Percentiles rank a stretch among this genome's conserved stretches.
Conservation (phyloP, 768 basidiomycete species). For the Leucosporidium yakuticum region DNA sequence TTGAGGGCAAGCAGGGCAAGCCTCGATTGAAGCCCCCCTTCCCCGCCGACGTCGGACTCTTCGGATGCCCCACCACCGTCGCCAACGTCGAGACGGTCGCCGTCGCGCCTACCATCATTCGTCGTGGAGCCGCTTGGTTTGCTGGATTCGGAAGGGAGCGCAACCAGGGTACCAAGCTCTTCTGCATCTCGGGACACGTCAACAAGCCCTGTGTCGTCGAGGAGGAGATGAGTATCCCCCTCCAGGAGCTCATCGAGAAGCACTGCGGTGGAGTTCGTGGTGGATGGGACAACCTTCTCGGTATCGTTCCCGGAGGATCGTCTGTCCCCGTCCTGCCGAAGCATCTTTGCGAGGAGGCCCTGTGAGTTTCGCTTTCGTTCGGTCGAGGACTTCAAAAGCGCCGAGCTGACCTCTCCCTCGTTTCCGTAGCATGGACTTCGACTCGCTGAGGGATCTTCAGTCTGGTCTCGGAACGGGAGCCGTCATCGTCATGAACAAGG, state of each 20-base stretch:
- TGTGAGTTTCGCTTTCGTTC: constrained; percentile 53
- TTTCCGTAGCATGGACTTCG: constrained; percentile 80
- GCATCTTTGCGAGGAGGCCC: constrained; percentile 71
- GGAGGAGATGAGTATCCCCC: constrained; percentile 97
- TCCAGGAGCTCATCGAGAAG: constrained; percentile 89
- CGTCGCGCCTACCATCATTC: constrained; percentile 91
- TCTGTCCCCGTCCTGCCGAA: constrained; percentile 90
- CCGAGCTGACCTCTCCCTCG: background rate
- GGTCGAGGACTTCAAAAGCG: background rate
- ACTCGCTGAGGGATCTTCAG: constrained; percentile 91
- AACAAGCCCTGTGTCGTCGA: constrained; percentile 97
- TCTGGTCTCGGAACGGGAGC: constrained; percentile 97
- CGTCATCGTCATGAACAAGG: constrained; percentile 98
- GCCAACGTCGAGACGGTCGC: constrained; percentile 98
- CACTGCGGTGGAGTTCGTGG: constrained; percentile 92
- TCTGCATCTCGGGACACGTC: constrained; percentile 93
- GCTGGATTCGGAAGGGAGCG: constrained; percentile 82
- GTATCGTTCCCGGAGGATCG: constrained; percentile 92
- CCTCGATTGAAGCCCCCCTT: constrained; percentile 96
- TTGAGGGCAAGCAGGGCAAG: constrained; percentile 98
- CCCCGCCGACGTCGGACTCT: constrained; percentile 95
- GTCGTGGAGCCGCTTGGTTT: constrained; percentile 85
- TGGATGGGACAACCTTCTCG: constrained; percentile 94
- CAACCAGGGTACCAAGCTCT: constrained; percentile 95
- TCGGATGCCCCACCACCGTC: constrained; percentile 94